Percentiles rank a stretch among this genome's conserved stretches.
Evolutionary conservation across 2,329 filamentous ascomycete species (phyloP).

Genomic region (Pseudogymnoascus sp.): DNA sequence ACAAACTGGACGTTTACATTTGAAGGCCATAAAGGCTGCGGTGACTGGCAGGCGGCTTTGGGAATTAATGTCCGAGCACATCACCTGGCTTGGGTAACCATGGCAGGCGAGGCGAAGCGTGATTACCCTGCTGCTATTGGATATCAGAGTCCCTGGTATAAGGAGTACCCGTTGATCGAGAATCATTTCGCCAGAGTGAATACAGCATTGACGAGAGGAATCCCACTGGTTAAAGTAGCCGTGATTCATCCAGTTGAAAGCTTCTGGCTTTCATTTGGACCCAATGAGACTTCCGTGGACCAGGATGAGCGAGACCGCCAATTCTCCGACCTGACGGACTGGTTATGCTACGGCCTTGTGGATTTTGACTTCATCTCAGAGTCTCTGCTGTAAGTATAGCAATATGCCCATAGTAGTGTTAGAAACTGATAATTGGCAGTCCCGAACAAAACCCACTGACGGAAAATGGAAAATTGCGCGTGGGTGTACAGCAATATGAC

Average conservation of each 20-base stretch:
- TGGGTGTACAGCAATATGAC: constrained; percentile 27
- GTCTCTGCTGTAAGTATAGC: constrained; percentile 23
- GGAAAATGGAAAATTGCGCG: constrained; percentile 13
- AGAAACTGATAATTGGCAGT: not conserved
- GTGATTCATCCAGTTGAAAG: constrained; percentile 30
- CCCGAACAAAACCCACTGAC: constrained; percentile 1
- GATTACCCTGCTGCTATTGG: constrained; percentile 28
- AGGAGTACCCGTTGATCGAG: constrained; percentile 27
- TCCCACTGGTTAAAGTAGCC: constrained; percentile 23
- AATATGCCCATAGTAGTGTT: not conserved
- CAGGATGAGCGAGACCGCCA: constrained; percentile 19
- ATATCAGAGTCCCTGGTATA: constrained; percentile 29
- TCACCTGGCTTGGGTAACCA: constrained; percentile 28
- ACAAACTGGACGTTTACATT: constrained; percentile 29
- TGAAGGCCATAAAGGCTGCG: constrained; percentile 28
- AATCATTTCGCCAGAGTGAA: constrained; percentile 27
- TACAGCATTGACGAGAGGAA: constrained; percentile 26
- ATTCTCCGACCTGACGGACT: constrained; percentile 24
- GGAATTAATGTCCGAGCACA: constrained; percentile 28
- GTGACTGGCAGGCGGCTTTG: constrained; percentile 29
- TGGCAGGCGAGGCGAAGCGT: constrained; percentile 28
- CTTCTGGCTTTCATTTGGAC: constrained; percentile 28
- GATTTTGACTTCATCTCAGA: constrained; percentile 30
- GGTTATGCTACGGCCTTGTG: constrained; percentile 25
- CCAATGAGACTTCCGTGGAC: constrained; percentile 23